Evolutionary conservation across 805 yeast genomes (phyloP), one percentile per base, ranked within the genome.

Genomic region (Komagataella mondaviorum): DNA sequence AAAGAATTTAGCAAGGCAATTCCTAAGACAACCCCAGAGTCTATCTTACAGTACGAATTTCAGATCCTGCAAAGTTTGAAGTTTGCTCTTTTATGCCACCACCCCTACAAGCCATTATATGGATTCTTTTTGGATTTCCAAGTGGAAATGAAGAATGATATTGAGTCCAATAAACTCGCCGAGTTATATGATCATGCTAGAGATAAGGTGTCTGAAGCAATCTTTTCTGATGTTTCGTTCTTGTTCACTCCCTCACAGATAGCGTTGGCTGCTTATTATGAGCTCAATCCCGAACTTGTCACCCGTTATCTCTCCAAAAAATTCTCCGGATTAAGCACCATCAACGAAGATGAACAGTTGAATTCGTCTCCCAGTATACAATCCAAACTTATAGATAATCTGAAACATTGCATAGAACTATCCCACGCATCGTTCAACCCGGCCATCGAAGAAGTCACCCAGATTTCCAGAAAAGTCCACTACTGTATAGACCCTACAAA

Each of bases 81-180:
- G 54, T 93, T 93, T 66, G 84, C 96, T 0, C 69, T 93, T 49
- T 63, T 83, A 55, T 91, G 85, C 7, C 98, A 91, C 63, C 96
- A 88, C 66, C 95, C 97, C 2, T 83, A 78, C 65, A 74, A 84
- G 55, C 88, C 98, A 0, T 66, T 93, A n/a, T 93, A 90, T 64
- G 99, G 99, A 20, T 90, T 91, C 63, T 91, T 85, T 65, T 75
- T 91, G 48, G 99, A 93, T 65, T 77, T 90, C 56, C 99, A 93
- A 63, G 73, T 66, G 51, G 73, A 70, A 51, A 66, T 78, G 59
- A 68, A 80, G 1, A 64, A 69, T 20, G 14, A 30, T 6, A 63
- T 77, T 16, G 80, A 79, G 53, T 68, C 75, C 30, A 77, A 76
- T 48, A 75, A 79, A 49, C 67, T 88, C 53, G 91, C 93, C 1